These are phyloP conservation scores for Talaromyces trachyspermus DNA, from an alignment of 495 filamentous ascomycete species.

Conservation along the genomic window DNA sequence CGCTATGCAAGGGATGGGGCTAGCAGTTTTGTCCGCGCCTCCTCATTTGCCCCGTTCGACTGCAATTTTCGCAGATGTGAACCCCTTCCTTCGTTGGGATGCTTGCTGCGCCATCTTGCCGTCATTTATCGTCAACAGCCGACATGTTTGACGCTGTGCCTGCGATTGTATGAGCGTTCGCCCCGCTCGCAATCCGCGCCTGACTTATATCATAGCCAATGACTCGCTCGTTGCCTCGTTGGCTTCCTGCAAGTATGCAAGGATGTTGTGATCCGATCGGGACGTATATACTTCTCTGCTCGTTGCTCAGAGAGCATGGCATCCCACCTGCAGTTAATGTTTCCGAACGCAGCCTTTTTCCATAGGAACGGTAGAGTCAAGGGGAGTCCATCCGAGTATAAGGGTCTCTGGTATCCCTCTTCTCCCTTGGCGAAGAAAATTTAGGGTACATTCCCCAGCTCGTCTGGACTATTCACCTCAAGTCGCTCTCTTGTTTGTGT, in stretches of 20 bases:
- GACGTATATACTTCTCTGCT: slow-evolving; percentile 4
- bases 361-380: slow-evolving; percentile 1
- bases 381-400: slow-evolving; percentile 6
- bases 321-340: slow-evolving; percentile 7
- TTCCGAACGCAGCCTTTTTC: slow-evolving; percentile 5
- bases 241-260: slow-evolving; percentile 26
- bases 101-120: not conserved
- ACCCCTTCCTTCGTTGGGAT: slow-evolving; percentile 4
- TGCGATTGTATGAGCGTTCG: not conserved
- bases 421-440: not conserved
- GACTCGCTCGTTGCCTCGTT: slow-evolving; percentile 5
- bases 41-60: slow-evolving; percentile 2
- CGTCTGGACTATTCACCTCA: not conserved
- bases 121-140: not conserved
- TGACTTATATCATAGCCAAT: slow-evolving; percentile 15
- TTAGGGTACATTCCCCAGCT: slow-evolving; percentile 1
- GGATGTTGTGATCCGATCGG: slow-evolving; percentile 13
- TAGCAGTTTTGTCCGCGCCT: slow-evolving; percentile 2
- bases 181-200: too few relatives aligned
- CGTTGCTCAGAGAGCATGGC: slow-evolving; percentile 9
- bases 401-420: slow-evolving; percentile 5
- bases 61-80: not conserved
- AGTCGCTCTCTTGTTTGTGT: not conserved
- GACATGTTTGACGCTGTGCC: not conserved
- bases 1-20: slow-evolving; percentile 9